Percentiles rank a stretch among this genome's conserved stretches.
Conservation (phyloP, 306 rosid species). For the Vigna nakashimae region DNA sequence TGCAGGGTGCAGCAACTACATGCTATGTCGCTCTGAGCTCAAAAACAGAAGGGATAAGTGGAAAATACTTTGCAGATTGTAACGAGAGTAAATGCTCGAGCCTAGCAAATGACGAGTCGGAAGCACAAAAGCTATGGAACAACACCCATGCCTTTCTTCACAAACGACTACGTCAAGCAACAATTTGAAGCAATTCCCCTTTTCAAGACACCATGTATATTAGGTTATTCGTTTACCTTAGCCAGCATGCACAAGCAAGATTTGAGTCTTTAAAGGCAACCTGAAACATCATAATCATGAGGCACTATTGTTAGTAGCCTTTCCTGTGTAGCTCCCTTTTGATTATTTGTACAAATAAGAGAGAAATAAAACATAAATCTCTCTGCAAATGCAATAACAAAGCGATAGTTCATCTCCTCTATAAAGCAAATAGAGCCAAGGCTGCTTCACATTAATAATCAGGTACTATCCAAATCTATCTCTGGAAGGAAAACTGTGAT, state of each 20-base stretch:
- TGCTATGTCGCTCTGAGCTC: conserved; percentile 87
- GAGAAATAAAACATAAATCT: conserved; percentile 17
- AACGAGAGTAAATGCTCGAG: conserved; percentile 75
- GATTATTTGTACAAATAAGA: conserved; percentile 33
- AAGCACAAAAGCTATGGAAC: conserved; percentile 79
- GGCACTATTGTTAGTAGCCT: conserved; percentile 28
- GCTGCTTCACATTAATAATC: background rate
- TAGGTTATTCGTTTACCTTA: conserved; percentile 31
- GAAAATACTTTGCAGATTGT: conserved; percentile 86
- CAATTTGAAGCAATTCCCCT: conserved; percentile 38
- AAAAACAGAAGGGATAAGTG: conserved; percentile 70
- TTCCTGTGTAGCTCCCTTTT: conserved; percentile 19
- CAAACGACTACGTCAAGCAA: conserved; percentile 60
- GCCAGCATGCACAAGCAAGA: background rate
- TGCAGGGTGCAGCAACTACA: conserved; percentile 89
- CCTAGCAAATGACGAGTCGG: conserved; percentile 80
- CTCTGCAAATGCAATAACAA: background rate
- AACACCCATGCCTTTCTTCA: conserved; percentile 68
- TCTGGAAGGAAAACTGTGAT: background rate
- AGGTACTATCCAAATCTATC: background rate
- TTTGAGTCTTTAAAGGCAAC: conserved; percentile 17
- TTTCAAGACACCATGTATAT: conserved; percentile 41
- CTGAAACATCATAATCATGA: conserved; percentile 37
- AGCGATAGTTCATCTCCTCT: background rate
- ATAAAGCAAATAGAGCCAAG: conserved; percentile 9